These are phyloP conservation scores for Ustilago shanxiensis DNA, from an alignment of 1,284 basidiomycete genomes.

Conservation along the genomic window DNA sequence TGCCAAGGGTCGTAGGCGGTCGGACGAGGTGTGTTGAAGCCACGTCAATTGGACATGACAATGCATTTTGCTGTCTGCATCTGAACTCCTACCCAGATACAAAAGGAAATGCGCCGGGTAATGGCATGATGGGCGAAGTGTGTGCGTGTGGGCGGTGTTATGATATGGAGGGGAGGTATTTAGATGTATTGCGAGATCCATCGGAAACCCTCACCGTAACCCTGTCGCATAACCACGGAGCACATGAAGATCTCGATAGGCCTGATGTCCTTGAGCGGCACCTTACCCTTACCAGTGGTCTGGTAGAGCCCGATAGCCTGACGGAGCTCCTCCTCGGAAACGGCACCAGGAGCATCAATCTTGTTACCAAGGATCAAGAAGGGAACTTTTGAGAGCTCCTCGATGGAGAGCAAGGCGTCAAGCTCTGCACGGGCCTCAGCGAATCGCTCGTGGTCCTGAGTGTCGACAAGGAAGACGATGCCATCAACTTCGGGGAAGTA, in stretches of 20 bases:
- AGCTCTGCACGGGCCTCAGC: conserved; percentile 96
- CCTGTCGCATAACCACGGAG: conserved; percentile 98
- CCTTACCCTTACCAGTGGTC: conserved; percentile 99
- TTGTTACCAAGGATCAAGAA: conserved; percentile 99
- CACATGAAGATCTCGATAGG: conserved; percentile 99
- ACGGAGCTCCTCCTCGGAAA: conserved; percentile 96
- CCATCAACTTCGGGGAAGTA: conserved; percentile 99
- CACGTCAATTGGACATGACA: neutral
- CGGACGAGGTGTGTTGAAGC: neutral
- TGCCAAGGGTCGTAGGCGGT: neutral
- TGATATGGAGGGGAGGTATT: neutral
- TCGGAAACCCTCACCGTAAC: conserved; percentile 99
- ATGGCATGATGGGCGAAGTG: neutral
- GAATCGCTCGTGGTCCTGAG: conserved; percentile 95
- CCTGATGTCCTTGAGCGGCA: conserved; percentile 94
- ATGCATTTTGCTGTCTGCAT: too few species aligned
- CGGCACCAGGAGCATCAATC: conserved; percentile 97
- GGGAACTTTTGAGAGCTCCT: conserved; percentile 85
- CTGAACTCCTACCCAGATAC: too few species aligned
- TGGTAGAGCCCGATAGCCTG: conserved; percentile 96
- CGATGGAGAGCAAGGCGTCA: conserved; percentile 92
- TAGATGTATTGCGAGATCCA: conserved; percentile 94
- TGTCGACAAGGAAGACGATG: conserved; percentile 98
- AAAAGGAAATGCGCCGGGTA: neutral
- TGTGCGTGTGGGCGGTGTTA: neutral